Percentiles rank a stretch among this genome's conserved stretches.
These are phyloP conservation scores for Juncus effusus DNA, from an alignment of 176 grass and related monocot genomes.

Conservation along the genomic window DNA sequence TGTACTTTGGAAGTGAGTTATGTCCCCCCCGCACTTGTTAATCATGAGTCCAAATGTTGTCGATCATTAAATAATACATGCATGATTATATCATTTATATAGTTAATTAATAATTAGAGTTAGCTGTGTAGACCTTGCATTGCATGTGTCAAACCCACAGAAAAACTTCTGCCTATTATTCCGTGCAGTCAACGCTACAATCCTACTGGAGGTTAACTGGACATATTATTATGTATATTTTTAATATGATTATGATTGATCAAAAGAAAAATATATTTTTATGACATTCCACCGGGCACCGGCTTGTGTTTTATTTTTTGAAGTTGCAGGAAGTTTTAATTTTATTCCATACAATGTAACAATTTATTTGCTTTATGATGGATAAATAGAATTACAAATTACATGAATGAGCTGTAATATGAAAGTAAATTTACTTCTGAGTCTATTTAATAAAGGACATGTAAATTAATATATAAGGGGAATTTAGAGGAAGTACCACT, in stretches of 20 bases:
- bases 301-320: not conserved
- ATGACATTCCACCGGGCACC: slow-evolving; percentile 7
- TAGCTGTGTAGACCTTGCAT: slow-evolving; percentile 25
- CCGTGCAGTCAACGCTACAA: slow-evolving; percentile 18
- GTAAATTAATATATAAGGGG: too few relatives aligned
- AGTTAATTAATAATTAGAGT: slow-evolving; percentile 11
- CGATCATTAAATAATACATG: slow-evolving; percentile 10
- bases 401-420: too few relatives aligned
- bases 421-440: too few relatives aligned
- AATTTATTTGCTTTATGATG: too few relatives aligned
- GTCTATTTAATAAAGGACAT: too few relatives aligned
- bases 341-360: not conserved
- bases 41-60: slow-evolving; percentile 22
- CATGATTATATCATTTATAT: slow-evolving; percentile 24
- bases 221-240: slow-evolving; percentile 14
- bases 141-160: slow-evolving; percentile 24
- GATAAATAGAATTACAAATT: too few relatives aligned
- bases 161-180: slow-evolving; percentile 15
- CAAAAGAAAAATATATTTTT: not conserved
- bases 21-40: slow-evolving; percentile 28
- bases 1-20: slow-evolving; percentile 22
- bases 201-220: slow-evolving; percentile 20
- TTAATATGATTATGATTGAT: too few relatives aligned
- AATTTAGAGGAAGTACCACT: too few relatives aligned
- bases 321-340: not conserved